Conservation (phyloP, 371 early-diverging fungal genomes). For the Nematocida ausubeli region DNA sequence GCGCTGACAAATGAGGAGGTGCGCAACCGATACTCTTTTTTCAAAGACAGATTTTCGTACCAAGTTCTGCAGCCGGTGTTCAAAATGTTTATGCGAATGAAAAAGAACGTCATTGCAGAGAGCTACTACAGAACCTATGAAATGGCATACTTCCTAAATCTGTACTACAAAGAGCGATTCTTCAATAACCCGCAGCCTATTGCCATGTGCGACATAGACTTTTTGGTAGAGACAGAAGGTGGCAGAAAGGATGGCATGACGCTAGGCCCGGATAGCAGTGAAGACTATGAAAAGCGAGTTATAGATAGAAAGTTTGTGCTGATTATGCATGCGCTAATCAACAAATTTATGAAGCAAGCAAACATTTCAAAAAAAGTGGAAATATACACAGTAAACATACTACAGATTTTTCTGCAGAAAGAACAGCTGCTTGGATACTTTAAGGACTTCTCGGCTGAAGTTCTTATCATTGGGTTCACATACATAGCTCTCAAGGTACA, state of each 20-base stretch:
- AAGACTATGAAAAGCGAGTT: constrained; percentile 20
- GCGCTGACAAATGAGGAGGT: constrained; percentile 20
- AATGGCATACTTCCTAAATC: constrained; percentile 42
- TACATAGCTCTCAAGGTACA: constrained; percentile 16
- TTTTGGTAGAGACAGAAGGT: neutral
- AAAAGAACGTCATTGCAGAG: constrained; percentile 15
- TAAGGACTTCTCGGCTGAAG: constrained; percentile 43
- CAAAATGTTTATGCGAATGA: constrained; percentile 10
- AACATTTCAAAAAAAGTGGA: constrained; percentile 5
- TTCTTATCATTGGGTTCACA: constrained; percentile 8
- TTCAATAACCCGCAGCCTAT: neutral
- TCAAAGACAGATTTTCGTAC: constrained; percentile 12
- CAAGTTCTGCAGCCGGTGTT: constrained; percentile 27
- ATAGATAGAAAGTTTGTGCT: constrained; percentile 47
- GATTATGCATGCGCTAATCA: constrained; percentile 4
- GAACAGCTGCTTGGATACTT: constrained; percentile 48
- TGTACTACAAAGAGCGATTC: constrained; percentile 30
- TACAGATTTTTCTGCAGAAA: constrained; percentile 28
- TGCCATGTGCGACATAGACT: constrained; percentile 33
- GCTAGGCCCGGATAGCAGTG: neutral
- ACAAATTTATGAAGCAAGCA: neutral
- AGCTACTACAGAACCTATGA: constrained; percentile 36
- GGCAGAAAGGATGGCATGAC: neutral
- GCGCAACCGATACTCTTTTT: neutral
- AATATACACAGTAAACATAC: neutral